A percentile compares a stretch with the other conserved stretches of the same genome.
These are phyloP conservation scores for Alternaria sp. DNA, from an alignment of 2,329 filamentous ascomycete genomes.

Conservation along the genomic window DNA sequence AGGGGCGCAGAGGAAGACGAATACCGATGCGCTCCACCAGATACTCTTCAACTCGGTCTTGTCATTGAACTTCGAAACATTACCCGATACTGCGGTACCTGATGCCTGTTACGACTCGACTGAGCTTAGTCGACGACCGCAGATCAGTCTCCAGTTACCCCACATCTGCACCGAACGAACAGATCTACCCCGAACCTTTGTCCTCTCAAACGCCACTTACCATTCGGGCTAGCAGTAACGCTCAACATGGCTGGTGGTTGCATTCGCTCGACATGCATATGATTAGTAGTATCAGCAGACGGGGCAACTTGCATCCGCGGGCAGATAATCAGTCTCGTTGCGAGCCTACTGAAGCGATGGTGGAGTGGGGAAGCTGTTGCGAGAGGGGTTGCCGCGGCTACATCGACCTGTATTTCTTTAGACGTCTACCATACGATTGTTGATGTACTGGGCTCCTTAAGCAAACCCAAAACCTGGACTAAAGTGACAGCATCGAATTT, in stretches of 20 bases:
- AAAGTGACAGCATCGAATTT: neutral
- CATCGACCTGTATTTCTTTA: neutral
- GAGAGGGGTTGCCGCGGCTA: neutral
- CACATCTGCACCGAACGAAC: neutral
- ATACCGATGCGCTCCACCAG: neutral
- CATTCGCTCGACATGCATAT: neutral
- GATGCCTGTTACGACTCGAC: constrained; percentile 1
- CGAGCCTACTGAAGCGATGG: neutral
- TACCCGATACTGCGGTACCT: neutral
- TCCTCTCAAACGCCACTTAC: neutral
- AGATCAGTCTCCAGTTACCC: neutral
- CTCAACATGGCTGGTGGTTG: neutral
- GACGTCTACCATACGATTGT: neutral
- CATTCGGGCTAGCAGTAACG: neutral
- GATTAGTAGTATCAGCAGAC: neutral
- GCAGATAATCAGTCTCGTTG: neutral
- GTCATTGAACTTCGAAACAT: neutral
- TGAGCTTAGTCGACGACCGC: constrained; percentile 7
- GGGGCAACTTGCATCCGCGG: neutral
- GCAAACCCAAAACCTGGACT: neutral
- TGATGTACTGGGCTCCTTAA: neutral
- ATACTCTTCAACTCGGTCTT: neutral
- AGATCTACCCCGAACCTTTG: neutral
- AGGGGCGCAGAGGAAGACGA: neutral
- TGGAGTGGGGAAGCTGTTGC: neutral